Base-by-base conservation (phyloP, 2,329 filamentous ascomycete genomes). In the Waltergamsia citrina region DNA sequence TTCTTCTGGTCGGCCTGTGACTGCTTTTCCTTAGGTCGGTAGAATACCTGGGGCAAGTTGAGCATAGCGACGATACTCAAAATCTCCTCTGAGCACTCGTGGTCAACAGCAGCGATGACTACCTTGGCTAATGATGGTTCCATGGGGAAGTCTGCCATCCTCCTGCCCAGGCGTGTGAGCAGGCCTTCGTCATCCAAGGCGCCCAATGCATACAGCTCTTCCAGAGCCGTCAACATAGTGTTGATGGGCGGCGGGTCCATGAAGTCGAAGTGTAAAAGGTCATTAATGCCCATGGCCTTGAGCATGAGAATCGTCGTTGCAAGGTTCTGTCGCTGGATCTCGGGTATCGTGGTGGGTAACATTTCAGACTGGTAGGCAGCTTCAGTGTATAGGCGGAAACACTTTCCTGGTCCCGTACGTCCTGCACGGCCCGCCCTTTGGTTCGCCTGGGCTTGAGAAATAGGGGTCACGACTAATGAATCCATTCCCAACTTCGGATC, bases 61-160 rank as follows among this genome's bases (percentile, higher is more conserved):
- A 98, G 76, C 87, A 95, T 94, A 28, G 87, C 84, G 3, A 98
- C 87, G 39, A 98, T 95, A 42, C 77, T 90, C 18, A 98, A 76
- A 49, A 96, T 78, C 58, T 98, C 92, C 18, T 98, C 92, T 0
- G 85, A 88, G 58, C 93, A 98, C 19, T 81, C 74, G 43, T 93
- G 73, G 30, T 94, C 85, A 3, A 94, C 84, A 0, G 85, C 85
- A 9, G 79, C 81, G 41, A 98, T 93, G 2, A 98, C 71, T 0
- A 86, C 80, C 56, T 96, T 98, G 34, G 88, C 85, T 1, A 96
- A 70, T 1, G 85, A 78, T 0, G 92, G 92, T 37, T 96, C 88
- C 86, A 96, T 96, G 1, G 92, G 92, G 56, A 96, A 96, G 51
- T 98, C 90, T 9, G 92, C 88, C 90, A 98, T 96, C 56, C 95